Percentiles rank a stretch among this genome's conserved stretches.
phyloP scores from a whole-genome alignment of 768 basidiomycete species.

The Leccinellum rugosiceps region DNA sequence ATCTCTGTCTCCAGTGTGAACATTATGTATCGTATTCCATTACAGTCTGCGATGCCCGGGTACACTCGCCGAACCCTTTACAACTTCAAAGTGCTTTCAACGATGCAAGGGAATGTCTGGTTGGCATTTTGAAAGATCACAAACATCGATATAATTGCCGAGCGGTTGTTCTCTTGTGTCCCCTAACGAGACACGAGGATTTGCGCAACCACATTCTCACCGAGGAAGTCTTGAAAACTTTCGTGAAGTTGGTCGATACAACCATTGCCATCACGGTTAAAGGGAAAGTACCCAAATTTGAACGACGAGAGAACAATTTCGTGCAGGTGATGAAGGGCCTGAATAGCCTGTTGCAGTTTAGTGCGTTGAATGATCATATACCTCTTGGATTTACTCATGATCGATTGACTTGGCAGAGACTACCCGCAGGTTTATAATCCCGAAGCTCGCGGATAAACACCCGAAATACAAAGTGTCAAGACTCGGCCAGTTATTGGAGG shows the following conservation, averaged over 20 bases:
- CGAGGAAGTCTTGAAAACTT: slow-evolving; percentile 5
- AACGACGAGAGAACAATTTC: slow-evolving; percentile 2
- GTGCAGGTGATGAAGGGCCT: slow-evolving; percentile 22
- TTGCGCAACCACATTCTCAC: slow-evolving; percentile 18
- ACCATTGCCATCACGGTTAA: not conserved
- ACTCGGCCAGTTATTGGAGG: slow-evolving; percentile 12
- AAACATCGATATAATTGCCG: slow-evolving; percentile 18
- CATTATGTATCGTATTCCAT: not conserved
- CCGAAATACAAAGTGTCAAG: not conserved
- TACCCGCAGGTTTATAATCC: slow-evolving; percentile 1
- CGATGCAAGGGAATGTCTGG: slow-evolving; percentile 14
- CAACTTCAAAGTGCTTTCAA: not conserved
- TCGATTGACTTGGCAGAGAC: slow-evolving; percentile 2
- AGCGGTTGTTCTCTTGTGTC: slow-evolving; percentile 21
- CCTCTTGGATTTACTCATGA: not conserved
- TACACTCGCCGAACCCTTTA: not conserved
- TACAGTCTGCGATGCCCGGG: slow-evolving; percentile 8
- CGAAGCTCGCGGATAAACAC: not conserved
- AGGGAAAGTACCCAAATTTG: not conserved
- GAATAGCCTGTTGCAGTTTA: slow-evolving; percentile 12
- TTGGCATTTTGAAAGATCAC: slow-evolving; percentile 4
- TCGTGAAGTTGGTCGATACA: slow-evolving; percentile 15
- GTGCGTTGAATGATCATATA: slow-evolving; percentile 3
- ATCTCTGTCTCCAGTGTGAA: not conserved
- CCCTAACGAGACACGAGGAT: slow-evolving; percentile 16